A percentile compares a stretch with the other conserved stretches of the same genome.
These are phyloP conservation scores for slime mould (Dictyostelium discoideum) DNA, from an alignment of 78 protist species.

Conservation along the genomic window dicty_2.7 NC_007090.3:5256001-5256500, in stretches of 20 bases:
- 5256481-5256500: conserved; percentile 49
- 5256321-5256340: background rate
- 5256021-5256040: background rate
- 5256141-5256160: background rate
- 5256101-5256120: conserved; percentile 5
- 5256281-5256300: conserved; percentile 40
- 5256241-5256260: conserved; percentile 29
- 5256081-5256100: conserved; percentile 23
- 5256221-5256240: background rate
- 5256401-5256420: conserved; percentile 14
- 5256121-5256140: conserved; percentile 35
- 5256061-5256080: background rate
- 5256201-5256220: background rate
- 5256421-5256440: conserved; percentile 42
- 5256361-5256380: conserved; percentile 49
- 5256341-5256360: conserved; percentile 35
- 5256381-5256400: background rate
- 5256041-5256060: background rate
- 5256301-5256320: background rate
- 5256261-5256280: conserved; percentile 10
- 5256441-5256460: background rate
- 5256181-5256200: conserved; percentile 7
- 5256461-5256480: conserved; percentile 21
- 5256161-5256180: background rate
- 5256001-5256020: background rate